Conservation (phyloP, 352 stramenopile species). For the Pythium aristosporum region DNA sequence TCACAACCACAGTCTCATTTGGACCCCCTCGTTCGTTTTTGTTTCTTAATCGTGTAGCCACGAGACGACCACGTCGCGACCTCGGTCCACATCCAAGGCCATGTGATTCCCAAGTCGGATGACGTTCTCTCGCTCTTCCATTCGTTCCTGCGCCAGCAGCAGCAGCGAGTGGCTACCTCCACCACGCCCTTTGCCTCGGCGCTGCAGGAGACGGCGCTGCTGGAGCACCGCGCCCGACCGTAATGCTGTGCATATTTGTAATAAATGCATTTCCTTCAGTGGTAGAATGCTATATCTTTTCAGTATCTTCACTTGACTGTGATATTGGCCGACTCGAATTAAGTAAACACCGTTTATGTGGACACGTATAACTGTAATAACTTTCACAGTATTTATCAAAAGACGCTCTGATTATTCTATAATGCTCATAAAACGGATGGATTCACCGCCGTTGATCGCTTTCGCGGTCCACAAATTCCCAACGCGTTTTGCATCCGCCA, state of each 20-base stretch:
- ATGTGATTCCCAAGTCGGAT: constrained; percentile 79
- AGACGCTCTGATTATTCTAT: background rate
- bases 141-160: constrained; percentile 43
- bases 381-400: background rate
- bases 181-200: constrained; percentile 21
- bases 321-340: background rate
- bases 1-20: background rate
- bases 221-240: background rate
- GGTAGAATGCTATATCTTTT: background rate
- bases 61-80: constrained; percentile 48
- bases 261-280: constrained; percentile 3
- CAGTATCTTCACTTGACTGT: background rate
- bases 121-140: constrained; percentile 49
- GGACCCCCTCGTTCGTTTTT: constrained; percentile 1
- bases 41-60: constrained; percentile 22
- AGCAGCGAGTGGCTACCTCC: constrained; percentile 19
- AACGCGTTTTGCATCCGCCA: constrained; percentile 9
- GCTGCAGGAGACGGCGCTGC: constrained; percentile 13
- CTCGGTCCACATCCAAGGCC: constrained; percentile 67
- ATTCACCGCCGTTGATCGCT: background rate
- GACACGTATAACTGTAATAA: too few relatives aligned
- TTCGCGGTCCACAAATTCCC: constrained; percentile 8
- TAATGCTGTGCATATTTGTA: constrained; percentile 7
- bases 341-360: too few relatives aligned
- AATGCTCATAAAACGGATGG: constrained; percentile 3